These are phyloP conservation scores for Myochromella boudieri DNA, from an alignment of 768 basidiomycete species.

Conservation along the genomic window DNA sequence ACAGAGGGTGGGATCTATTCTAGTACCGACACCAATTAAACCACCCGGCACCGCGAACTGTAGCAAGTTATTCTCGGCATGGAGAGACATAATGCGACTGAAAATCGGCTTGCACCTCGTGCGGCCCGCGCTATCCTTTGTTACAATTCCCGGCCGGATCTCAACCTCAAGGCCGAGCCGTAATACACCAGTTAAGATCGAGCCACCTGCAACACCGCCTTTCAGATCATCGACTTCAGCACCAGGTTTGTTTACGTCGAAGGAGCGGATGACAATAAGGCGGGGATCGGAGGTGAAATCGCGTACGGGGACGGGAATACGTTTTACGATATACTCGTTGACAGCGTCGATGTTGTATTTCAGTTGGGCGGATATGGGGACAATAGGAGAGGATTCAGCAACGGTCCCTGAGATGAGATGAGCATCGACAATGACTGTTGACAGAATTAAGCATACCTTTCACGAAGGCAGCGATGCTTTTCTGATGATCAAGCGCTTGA, in stretches of 20 bases:
- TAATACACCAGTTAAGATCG: slow-evolving; percentile 90
- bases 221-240: slow-evolving; percentile 96
- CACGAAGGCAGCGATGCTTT: slow-evolving; percentile 93
- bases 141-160: slow-evolving; percentile 95
- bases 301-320: slow-evolving; percentile 91
- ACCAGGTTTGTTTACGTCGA: slow-evolving; percentile 99
- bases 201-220: slow-evolving; percentile 97
- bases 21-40: slow-evolving; percentile 96
- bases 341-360: slow-evolving; percentile 99
- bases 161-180: slow-evolving; percentile 92
- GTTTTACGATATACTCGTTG: slow-evolving; percentile 96
- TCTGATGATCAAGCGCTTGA: slow-evolving; percentile 93
- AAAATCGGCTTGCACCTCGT: slow-evolving; percentile 94
- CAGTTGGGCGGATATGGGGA: slow-evolving; percentile 97
- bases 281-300: slow-evolving; percentile 91
- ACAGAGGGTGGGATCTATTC: slow-evolving; percentile 95
- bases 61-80: slow-evolving; percentile 93
- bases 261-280: slow-evolving; percentile 97
- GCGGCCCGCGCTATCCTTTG: slow-evolving; percentile 87
- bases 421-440: neutral
- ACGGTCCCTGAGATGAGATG: slow-evolving; percentile 75
- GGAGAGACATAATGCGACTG: slow-evolving; percentile 84
- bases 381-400: slow-evolving; percentile 95
- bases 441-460: slow-evolving; percentile 59
- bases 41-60: slow-evolving; percentile 97